Base-by-base conservation (phyloP, 2,329 filamentous ascomycete genomes). In the Botrytis paeoniae region DNA sequence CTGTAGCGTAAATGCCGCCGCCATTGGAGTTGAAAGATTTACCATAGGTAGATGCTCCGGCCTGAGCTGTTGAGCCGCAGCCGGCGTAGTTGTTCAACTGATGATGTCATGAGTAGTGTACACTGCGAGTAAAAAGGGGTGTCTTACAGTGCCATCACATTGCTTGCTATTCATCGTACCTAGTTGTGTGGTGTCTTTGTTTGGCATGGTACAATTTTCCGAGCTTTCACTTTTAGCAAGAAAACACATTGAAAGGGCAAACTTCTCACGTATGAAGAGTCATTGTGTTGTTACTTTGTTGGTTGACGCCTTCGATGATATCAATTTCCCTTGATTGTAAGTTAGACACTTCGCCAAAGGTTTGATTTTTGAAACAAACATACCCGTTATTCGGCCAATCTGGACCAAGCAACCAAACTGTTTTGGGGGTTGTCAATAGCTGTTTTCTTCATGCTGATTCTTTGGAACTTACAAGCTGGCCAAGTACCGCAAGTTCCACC, bases 401-500 rank as follows among this genome's bases (percentile, higher is more conserved):
- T 5, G 71, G 63, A 14, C 71, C 71, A 32, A 72, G 43, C 22
- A 69, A 32, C 63, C 71, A 72, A 9, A 72, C 71, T 72, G 25
- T 20, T 45, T 69, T 37, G 25, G 1, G 41, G 12, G 25, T 39
- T 14, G 10, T 39, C 3, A 71, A 37, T 41, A 14, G 6, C 29
- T 37, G 5, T 25, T 20, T 20, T 41, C 2, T 32, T 9, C 3
- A 16, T 1, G 20, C 32, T 20, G 25, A 0, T 22, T 45, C 20
- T 20, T n/a, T 20, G 22, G 6, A 16, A 37, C 61, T 32, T 57
- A 70, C 84, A 65, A 85, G 88, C 88, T 39, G 88, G 88, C 88
- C 92, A 94, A 35, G 88, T 86, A 32, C 92, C 92, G 76, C 89
- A 94, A 93, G 77, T 94, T 94, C 5, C 84, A 81, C 69, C 87